Conservation (phyloP, 345 rosid species). For the Luvunga scandens region DNA sequence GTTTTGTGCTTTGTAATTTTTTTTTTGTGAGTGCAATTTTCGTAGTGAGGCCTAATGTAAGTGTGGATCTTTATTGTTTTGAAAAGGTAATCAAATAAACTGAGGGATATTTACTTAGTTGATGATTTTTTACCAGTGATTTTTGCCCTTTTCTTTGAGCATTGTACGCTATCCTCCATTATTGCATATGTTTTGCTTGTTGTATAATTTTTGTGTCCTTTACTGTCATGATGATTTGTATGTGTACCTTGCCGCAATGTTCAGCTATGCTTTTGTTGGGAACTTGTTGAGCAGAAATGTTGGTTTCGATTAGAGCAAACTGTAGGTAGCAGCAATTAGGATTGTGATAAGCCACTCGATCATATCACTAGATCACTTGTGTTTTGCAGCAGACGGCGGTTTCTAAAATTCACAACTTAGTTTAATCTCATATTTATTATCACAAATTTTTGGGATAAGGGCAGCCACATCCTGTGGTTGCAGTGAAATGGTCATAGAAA, state of each 20-base stretch:
- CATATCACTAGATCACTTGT: not conserved
- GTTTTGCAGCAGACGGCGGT: not conserved
- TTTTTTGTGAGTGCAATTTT: not conserved
- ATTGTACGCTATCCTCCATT: too few species aligned
- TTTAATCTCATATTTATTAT: too few species aligned
- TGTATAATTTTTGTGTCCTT: not conserved
- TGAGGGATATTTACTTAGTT: not conserved
- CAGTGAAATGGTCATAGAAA: too few species aligned
- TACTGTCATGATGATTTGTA: not conserved
- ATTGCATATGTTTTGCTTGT: not conserved
- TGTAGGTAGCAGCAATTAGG: not conserved
- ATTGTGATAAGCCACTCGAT: not conserved
- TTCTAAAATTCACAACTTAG: not conserved
- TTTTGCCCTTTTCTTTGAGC: not conserved
- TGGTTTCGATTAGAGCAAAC: not conserved
- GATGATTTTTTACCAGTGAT: not conserved
- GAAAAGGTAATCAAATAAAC: constrained; percentile 19
- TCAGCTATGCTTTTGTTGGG: not conserved
- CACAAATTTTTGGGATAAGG: not conserved
- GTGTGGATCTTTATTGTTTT: constrained; percentile 16
- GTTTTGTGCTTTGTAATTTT: not conserved
- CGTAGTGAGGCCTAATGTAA: not conserved
- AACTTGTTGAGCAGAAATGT: not conserved
- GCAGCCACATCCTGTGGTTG: too few species aligned
- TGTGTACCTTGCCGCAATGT: not conserved